These are phyloP conservation scores for Nigrospora oryzae DNA, from an alignment of 2,329 filamentous ascomycete species.

Conservation along the genomic window DNA sequence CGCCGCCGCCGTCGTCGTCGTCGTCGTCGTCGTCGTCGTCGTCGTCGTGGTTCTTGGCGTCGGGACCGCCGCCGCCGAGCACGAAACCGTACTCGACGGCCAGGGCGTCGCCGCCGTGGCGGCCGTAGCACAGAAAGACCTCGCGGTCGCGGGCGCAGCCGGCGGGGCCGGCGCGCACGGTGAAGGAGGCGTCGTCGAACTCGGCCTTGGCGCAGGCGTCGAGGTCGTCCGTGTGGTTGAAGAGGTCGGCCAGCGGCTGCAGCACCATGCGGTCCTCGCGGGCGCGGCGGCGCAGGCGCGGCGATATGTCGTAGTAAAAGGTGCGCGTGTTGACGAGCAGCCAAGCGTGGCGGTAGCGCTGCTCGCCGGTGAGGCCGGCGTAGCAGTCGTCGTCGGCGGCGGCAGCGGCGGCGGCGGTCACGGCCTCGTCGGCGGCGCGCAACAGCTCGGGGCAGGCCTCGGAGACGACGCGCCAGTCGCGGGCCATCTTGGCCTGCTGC, in stretches of 20 bases:
- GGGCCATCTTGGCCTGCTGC: constrained; percentile 43
- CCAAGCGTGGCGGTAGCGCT: constrained; percentile 47
- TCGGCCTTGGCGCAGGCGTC: constrained; percentile 38
- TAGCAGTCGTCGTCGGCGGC: not conserved
- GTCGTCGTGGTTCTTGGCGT: constrained; percentile 25
- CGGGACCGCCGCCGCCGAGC: constrained; percentile 11
- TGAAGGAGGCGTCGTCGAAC: constrained; percentile 42
- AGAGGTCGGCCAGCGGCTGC: constrained; percentile 65
- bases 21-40: constrained; percentile 34
- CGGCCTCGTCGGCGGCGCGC: not conserved
- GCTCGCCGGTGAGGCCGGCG: not conserved
- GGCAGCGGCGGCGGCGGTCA: not conserved
- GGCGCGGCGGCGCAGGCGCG: constrained; percentile 31
- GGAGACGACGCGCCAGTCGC: constrained; percentile 38
- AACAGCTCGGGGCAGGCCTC: constrained; percentile 28
- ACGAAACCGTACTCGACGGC: constrained; percentile 58
- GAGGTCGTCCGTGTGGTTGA: constrained; percentile 46
- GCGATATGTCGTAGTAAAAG: constrained; percentile 46
- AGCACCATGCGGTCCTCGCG: constrained; percentile 56
- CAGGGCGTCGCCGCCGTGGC: constrained; percentile 64
- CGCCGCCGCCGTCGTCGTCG: constrained; percentile 31
- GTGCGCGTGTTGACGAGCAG: constrained; percentile 54
- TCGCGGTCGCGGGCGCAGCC: constrained; percentile 50
- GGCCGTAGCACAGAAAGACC: constrained; percentile 61
- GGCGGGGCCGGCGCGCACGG: constrained; percentile 38